Base-by-base conservation (phyloP, 306 rosid genomes). In the Mimosa bimucronata region DNA sequence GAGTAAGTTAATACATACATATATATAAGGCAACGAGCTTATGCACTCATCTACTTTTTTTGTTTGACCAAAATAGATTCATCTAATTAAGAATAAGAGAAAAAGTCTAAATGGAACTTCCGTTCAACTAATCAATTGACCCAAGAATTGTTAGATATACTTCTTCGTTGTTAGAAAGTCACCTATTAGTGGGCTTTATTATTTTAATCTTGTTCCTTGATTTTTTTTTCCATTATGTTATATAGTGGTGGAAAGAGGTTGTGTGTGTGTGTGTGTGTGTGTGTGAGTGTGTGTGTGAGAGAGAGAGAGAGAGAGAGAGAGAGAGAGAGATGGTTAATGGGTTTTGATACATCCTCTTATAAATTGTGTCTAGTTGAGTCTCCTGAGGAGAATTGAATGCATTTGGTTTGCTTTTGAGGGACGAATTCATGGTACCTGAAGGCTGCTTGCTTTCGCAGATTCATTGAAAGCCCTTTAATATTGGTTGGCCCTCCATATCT, bases 361-460 rank as follows among this genome's bases (percentile, higher is more conserved):
- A 34, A 34, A 34, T 42, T 42, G 19, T 1, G 53, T 46, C 53
- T 14, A 46, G 53, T 46, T 46, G 53, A 14, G 62, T 7, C 14
- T 55, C 4, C 0, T 21, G 14, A 55, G 29, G 62, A 21, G 62
- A 25, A 60, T 60, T 60, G 84, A 88, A 92, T 90, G 90, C 89
- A 73, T 50, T 62, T 71, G 74, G 80, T 79, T 86, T 42, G 80
- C 83, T 83, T 89, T 82, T 58, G 71, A 78, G 69, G 73, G 80
- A 87, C 15, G 91, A 86, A 90, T 89, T 89, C 91, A 85, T 78
- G 80, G 90, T 82, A 89, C 88, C 88, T 74, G 85, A 85, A 80
- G 67, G 71, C 89, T 88, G 79, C 80, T 81, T 67, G 44, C 90
- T 88, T 90, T 90, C 85, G 84, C 93, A 90, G 91, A 81, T 91